A percentile compares a stretch with the other conserved stretches of the same genome.
These are phyloP conservation scores for Penicillium sp. DNA, from an alignment of 2,329 filamentous ascomycete species.

Conservation along the genomic window DNA sequence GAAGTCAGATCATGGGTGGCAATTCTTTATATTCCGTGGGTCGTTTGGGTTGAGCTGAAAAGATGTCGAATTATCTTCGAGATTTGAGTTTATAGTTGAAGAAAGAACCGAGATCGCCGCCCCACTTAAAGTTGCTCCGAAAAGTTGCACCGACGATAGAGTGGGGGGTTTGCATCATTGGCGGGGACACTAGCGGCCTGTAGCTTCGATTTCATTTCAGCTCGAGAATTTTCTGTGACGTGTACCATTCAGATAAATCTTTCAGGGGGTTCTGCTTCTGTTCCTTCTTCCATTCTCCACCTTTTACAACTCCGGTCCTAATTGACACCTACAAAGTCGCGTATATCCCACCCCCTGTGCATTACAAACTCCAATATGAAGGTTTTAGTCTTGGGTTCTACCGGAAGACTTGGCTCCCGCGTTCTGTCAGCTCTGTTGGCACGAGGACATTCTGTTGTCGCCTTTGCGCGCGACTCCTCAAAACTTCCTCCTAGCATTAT, in stretches of 20 bases:
- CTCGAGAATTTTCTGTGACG: background rate
- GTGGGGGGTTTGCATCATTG: background rate
- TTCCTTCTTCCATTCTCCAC: background rate
- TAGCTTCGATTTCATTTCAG: background rate
- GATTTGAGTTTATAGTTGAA: no score
- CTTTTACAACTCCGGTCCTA: background rate
- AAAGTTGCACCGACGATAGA: background rate
- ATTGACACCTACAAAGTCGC: background rate
- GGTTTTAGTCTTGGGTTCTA: slow-evolving; percentile 23
- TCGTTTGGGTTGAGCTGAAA: no score
- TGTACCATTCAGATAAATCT: background rate
- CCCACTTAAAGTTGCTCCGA: background rate
- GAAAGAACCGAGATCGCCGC: no score
- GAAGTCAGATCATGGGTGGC: no score
- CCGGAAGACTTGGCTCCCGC: slow-evolving; percentile 24
- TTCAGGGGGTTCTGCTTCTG: background rate
- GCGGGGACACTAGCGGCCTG: background rate
- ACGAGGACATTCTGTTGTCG: slow-evolving; percentile 20
- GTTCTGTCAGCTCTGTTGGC: slow-evolving; percentile 21
- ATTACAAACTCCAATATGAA: slow-evolving; percentile 7
- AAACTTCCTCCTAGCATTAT: slow-evolving; percentile 14
- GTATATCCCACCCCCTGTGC: background rate
- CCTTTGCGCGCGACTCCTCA: slow-evolving; percentile 19
- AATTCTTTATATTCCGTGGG: no score
- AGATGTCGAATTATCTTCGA: no score